Evolutionary conservation across 176 grass and related monocot genomes (phyloP), one percentile per base, ranked within the genome.

Genomic region (Musa itinerans): DNA sequence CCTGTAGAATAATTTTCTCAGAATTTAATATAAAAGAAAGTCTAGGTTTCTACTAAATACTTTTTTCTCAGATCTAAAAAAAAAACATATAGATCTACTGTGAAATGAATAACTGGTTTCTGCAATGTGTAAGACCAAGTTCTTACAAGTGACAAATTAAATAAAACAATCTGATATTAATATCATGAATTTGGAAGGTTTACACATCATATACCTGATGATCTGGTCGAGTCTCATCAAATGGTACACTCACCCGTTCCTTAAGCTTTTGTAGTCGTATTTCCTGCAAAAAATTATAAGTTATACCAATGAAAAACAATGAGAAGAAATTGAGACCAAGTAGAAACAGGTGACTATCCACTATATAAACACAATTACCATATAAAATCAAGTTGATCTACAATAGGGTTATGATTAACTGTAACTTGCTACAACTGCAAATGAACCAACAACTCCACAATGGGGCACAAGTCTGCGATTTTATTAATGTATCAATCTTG

Each of bases 231-330:
- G 72, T 87, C 82, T 97, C 88, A 43, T 93, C 88, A 80, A 85
- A 97, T 50, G 93, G 85, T 76, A 97, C 76, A 83, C 77, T 90
- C 76, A 97, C 64, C 74, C 90, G 87, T 72, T 97, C 93, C 85
- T 83, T 97, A 27, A 97, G 68, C 73, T 82, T 97, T 57, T 87
- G 88, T 74, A 93, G 25, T 54, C 83, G 72, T 72, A 86, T 81
- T 83, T 97, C 94, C 94, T 97, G 78, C 6, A 80, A 75, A 83
- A 86, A 74, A 67, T 24, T 43, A 74, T 43, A 76, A 14, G 20
- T 52, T 65, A 63, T 76, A 8, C 34, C 1, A 21, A 11, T 70
- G 19, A 7, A 50, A 7, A 29, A 2, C 9, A 26, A 21, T 26
- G 53, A 74, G 24, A 15, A 27, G 1, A 57, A 27, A 55, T 29